phyloP scores from a whole-genome alignment of 495 filamentous ascomycete genomes.

The Penicillium desertorum region DNA sequence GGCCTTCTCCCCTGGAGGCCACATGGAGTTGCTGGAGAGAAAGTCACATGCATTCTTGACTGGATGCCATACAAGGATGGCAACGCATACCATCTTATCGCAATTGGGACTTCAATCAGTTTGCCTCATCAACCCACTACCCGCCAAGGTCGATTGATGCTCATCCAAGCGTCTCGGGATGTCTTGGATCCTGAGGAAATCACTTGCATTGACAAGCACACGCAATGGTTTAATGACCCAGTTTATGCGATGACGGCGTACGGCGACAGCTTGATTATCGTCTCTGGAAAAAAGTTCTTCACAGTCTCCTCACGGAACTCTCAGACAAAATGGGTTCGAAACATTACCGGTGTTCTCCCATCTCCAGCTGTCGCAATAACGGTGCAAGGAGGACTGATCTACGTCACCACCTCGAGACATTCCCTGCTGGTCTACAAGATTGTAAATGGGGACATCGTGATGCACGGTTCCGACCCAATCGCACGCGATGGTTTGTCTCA shows the following conservation, averaged over 20 bases:
- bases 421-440: conserved; percentile 42
- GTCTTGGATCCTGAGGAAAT: conserved; percentile 28
- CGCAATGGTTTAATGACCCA: conserved; percentile 35
- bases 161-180: conserved; percentile 36
- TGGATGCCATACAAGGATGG: conserved; percentile 45
- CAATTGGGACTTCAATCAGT: conserved; percentile 43
- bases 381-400: conserved; percentile 38
- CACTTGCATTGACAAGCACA: conserved; percentile 39
- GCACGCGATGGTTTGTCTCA: conserved; percentile 44
- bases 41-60: conserved; percentile 50
- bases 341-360: conserved; percentile 34
- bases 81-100: conserved; percentile 48
- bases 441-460: conserved; percentile 29
- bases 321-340: conserved; percentile 31
- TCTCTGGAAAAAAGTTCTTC: conserved; percentile 38
- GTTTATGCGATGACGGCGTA: conserved; percentile 48
- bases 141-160: conserved; percentile 38
- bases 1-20: conserved; percentile 31
- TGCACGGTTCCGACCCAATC: conserved; percentile 31
- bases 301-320: conserved; percentile 38
- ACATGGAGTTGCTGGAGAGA: conserved; percentile 43
- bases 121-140: conserved; percentile 15
- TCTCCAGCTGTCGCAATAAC: conserved; percentile 48
- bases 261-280: conserved; percentile 40
- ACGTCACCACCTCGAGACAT: conserved; percentile 45